Conservation (phyloP, 768 basidiomycete genomes). For the Fibroporia radiculosa region DNA sequence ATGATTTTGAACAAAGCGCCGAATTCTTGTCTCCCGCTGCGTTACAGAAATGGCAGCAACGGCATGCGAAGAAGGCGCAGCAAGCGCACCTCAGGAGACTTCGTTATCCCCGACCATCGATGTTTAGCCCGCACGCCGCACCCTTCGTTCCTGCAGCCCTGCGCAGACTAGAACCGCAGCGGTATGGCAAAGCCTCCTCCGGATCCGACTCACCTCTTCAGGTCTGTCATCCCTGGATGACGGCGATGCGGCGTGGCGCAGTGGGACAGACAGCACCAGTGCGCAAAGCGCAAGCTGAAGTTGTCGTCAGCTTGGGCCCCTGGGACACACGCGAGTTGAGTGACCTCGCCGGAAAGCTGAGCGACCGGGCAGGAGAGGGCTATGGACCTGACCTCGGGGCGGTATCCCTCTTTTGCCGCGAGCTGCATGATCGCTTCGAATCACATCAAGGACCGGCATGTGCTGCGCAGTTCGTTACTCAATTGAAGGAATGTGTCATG, state of each 20-base stretch:
- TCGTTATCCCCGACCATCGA: not conserved
- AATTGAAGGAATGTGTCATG: constrained; percentile 1
- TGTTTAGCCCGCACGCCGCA: constrained; percentile 7
- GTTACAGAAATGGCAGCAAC: not conserved
- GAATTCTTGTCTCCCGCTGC: not conserved
- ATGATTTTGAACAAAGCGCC: not conserved
- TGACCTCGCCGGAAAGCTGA: constrained; percentile 4
- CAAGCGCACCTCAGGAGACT: not conserved
- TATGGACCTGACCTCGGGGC: not conserved
- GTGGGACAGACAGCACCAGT: not conserved
- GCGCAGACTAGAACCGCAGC: not conserved
- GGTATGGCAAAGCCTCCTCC: not conserved
- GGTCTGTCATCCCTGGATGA: constrained; percentile 7
- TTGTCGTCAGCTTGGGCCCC: constrained; percentile 6
- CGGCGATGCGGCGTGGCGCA: constrained; percentile 5
- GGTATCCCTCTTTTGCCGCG: constrained; percentile 8
- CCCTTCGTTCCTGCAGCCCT: constrained; percentile 8
- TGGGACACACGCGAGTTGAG: constrained; percentile 7
- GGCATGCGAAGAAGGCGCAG: not conserved
- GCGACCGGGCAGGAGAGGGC: constrained; percentile 7
- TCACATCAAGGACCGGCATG: not conserved
- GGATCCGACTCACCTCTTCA: not conserved
- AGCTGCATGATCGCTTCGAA: constrained; percentile 1
- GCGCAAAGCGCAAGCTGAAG: constrained; percentile 1
- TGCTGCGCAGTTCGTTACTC: constrained; percentile 1